Percentiles rank a stretch among this genome's conserved stretches.
Evolutionary conservation across 2,329 filamentous ascomycete genomes (phyloP).

Genomic region (Ascochyta lentis): DNA sequence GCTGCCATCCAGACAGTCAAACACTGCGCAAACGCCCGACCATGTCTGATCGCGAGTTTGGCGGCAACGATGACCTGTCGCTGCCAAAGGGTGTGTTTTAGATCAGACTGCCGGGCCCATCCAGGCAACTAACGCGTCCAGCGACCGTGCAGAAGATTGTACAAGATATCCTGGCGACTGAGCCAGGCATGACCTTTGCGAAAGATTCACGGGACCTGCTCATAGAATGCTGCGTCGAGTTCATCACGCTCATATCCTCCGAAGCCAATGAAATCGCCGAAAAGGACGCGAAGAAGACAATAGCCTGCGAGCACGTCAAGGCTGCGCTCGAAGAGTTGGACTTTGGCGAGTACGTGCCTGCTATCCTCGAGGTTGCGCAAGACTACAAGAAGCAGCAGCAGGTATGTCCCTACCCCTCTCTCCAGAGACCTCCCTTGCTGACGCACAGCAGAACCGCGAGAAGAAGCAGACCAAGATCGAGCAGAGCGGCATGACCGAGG

Average conservation of each 20-base stretch:
- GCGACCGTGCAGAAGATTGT: slow-evolving; percentile 84
- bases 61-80: slow-evolving; percentile 53
- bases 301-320: slow-evolving; percentile 96
- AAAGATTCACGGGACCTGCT: slow-evolving; percentile 94
- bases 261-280: slow-evolving; percentile 99
- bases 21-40: slow-evolving; percentile 27
- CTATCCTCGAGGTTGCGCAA: slow-evolving; percentile 83
- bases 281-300: slow-evolving; percentile 99
- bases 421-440: slow-evolving; percentile 5
- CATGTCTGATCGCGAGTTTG: slow-evolving; percentile 54
- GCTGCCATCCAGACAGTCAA: slow-evolving; percentile 9
- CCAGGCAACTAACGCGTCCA: slow-evolving; percentile 38
- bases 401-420: slow-evolving; percentile 58
- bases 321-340: slow-evolving; percentile 91
- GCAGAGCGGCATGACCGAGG: slow-evolving; percentile 88
- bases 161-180: slow-evolving; percentile 83
- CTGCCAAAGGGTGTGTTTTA: slow-evolving; percentile 49
- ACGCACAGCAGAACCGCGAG: slow-evolving; percentile 74
- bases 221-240: slow-evolving; percentile 99
- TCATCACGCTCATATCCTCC: slow-evolving; percentile 97
- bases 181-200: slow-evolving; percentile 82
- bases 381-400: slow-evolving; percentile 94
- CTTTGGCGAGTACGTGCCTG: slow-evolving; percentile 89
- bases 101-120: not conserved
- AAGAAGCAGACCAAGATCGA: slow-evolving; percentile 98